phyloP scores from a whole-genome alignment of 768 basidiomycete genomes.

The Russula brevipes region DNA sequence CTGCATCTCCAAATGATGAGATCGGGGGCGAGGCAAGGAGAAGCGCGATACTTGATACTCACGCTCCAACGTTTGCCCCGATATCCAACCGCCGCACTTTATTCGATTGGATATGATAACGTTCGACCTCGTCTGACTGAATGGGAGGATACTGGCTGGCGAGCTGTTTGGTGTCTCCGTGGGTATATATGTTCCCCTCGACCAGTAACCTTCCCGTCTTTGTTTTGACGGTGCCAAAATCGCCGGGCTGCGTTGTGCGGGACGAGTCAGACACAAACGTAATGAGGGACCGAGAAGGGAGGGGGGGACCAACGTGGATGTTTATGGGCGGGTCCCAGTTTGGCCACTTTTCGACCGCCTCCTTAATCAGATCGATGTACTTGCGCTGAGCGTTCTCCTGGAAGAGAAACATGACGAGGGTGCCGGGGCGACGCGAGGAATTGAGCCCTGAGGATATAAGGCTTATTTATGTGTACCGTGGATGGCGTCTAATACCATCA shows the following conservation, averaged over 20 bases:
- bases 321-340: conserved; percentile 9
- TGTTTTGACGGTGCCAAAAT: conserved; percentile 6
- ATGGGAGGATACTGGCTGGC: not conserved
- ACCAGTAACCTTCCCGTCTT: conserved; percentile 4
- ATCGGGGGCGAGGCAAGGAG: too few relatives aligned
- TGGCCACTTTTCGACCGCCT: not conserved
- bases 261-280: too few relatives aligned
- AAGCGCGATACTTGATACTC: not conserved
- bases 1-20: not conserved
- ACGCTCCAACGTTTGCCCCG: not conserved
- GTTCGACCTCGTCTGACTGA: not conserved
- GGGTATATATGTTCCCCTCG: conserved; percentile 17
- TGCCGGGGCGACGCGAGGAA: not conserved
- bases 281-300: not conserved
- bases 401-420: conserved; percentile 9
- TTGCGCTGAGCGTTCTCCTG: conserved; percentile 12
- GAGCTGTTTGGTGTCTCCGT: not conserved
- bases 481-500: not conserved
- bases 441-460: not conserved
- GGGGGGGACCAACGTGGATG: not conserved
- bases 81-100: not conserved
- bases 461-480: not conserved
- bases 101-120: conserved; percentile 8
- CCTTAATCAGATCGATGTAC: conserved; percentile 13
- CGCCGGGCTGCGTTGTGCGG: conserved; percentile 4